phyloP scores from a whole-genome alignment of 768 basidiomycete genomes.

The Lyophyllum decastes region DNA sequence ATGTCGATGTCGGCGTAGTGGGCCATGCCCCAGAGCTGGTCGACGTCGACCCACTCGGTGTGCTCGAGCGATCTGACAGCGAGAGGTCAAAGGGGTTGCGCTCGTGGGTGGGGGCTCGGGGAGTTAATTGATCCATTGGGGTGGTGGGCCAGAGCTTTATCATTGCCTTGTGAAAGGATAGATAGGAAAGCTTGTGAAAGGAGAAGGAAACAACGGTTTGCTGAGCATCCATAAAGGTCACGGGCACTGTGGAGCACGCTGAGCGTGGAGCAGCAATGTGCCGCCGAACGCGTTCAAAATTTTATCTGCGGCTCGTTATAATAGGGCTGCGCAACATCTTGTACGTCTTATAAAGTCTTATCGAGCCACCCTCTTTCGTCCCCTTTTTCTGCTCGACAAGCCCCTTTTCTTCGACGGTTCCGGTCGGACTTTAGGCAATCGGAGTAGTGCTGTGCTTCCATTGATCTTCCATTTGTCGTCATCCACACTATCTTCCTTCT shows the following conservation, averaged over 20 bases:
- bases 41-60: conserved; percentile 3
- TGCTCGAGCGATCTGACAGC: neutral
- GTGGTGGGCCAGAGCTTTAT: conserved; percentile 67
- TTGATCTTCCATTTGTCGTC: neutral
- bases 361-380: neutral
- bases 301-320: too few species aligned
- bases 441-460: neutral
- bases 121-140: conserved; percentile 60
- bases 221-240: conserved; percentile 15
- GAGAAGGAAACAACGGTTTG: conserved; percentile 15
- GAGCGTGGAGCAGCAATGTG: neutral
- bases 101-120: conserved; percentile 45
- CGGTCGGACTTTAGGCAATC: neutral
- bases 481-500: neutral
- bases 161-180: conserved; percentile 42
- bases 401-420: neutral
- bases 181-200: conserved; percentile 20
- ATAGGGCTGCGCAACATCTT: neutral
- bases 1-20: conserved; percentile 30
- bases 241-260: conserved; percentile 14
- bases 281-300: too few species aligned
- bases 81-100: conserved; percentile 64
- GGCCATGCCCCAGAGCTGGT: conserved; percentile 17
- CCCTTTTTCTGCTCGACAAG: neutral
- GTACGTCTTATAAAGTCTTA: neutral